These are phyloP conservation scores for Aureobasidium leucospermi DNA, from an alignment of 2,329 filamentous ascomycete species.

Conservation along the genomic window DNA sequence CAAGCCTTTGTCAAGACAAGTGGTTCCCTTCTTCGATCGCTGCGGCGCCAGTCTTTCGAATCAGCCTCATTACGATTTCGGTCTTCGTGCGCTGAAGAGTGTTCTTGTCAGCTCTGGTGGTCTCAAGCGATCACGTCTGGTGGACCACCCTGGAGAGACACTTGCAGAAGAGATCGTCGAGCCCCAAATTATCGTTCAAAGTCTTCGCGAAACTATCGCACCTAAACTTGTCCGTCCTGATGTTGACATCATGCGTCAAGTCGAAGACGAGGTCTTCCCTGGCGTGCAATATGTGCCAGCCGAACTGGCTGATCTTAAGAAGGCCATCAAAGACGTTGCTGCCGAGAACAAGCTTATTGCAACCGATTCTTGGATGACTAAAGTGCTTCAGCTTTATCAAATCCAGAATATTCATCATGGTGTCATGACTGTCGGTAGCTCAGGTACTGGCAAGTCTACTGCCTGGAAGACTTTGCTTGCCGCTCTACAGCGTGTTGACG, in stretches of 20 bases:
- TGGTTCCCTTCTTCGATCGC: conserved; percentile 95
- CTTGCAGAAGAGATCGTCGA: conserved; percentile 67
- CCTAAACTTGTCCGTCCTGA: conserved; percentile 92
- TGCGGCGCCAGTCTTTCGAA: conserved; percentile 78
- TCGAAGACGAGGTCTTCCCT: conserved; percentile 83
- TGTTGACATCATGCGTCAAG: conserved; percentile 76
- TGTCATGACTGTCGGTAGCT: conserved; percentile 99
- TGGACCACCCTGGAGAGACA: conserved; percentile 45
- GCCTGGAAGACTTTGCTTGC: conserved; percentile 91
- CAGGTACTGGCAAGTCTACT: conserved; percentile 92
- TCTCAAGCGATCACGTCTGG: conserved; percentile 77
- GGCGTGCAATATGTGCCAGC: conserved; percentile 89
- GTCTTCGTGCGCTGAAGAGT: conserved; percentile 94
- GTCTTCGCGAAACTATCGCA: conserved; percentile 94
- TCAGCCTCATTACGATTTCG: conserved; percentile 98
- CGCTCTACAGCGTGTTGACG: conserved; percentile 83
- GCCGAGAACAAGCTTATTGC: conserved; percentile 80
- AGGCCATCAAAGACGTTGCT: conserved; percentile 75
- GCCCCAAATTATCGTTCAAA: conserved; percentile 97
- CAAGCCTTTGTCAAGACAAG: conserved; percentile 87
- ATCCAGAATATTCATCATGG: conserved; percentile 97
- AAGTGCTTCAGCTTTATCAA: conserved; percentile 92
- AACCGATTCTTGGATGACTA: conserved; percentile 94
- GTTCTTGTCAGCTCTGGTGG: conserved; percentile 96
- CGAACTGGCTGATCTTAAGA: conserved; percentile 69